Base-by-base conservation (phyloP, 1,139 yeast genomes). In the Candida labiduridarum region DNA sequence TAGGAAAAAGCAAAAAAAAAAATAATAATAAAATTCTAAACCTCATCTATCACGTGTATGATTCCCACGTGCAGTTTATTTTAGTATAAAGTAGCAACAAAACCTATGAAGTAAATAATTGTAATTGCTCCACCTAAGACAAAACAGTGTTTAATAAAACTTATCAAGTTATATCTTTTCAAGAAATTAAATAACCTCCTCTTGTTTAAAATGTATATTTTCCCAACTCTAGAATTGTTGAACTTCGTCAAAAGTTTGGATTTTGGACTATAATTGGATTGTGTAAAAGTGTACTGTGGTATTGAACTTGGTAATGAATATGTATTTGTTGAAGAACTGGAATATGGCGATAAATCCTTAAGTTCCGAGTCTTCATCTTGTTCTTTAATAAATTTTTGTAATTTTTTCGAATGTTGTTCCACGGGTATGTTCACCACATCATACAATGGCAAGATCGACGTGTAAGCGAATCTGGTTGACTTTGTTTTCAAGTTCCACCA, bases 401-500 rank as follows among this genome's bases (percentile, higher is more conserved):
- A 52, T 50, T 63, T 66, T 33, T 56, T 59, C 1, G 68, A 55
- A 42, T 59, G 59, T n/a, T 42, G 45, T 15, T 56, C 45, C 33
- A 48, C 41, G 4, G 55, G 52, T 30, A 52, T 44, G 25, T 48
- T 45, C 4, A 46, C 46, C 14, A 48, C 44, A 10, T 48, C 45
- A 34, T 48, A 51, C 30, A 58, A 33, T 9, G 64, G 64, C 18
- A 60, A 49, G 5, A 56, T 48, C 4, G 53, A 45, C n/a, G 54
- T 50, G 41, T 60, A 60, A 3, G 49, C 47, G 18, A 43, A 47
- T 43, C 63, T 48, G 31, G 47, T 29, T 12, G 49, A 30, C 33
- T 40, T 45, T 16, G 45, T 71, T 48, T 64, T 64, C 46, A 68
- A 50, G 52, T 71, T 68, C 68, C 71, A 71, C 52, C 58, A 57